Evolutionary conservation across 768 basidiomycete species (phyloP).

Genomic region (Plicaturopsis crispa): DNA sequence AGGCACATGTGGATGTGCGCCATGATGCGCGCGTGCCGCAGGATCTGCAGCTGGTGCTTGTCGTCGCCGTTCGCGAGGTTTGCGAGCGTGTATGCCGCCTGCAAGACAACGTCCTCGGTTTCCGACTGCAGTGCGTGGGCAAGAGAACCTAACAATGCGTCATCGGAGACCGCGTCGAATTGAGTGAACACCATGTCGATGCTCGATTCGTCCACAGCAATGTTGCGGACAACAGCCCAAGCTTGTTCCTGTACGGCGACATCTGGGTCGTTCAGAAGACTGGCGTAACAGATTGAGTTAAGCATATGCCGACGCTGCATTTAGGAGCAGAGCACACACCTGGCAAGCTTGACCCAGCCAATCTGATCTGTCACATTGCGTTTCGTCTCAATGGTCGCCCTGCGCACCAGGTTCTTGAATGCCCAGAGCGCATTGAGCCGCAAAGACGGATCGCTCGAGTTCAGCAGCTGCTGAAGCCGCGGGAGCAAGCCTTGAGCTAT

Average conservation of each 20-base stretch:
- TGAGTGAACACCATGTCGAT: constrained; percentile 55
- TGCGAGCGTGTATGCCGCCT: constrained; percentile 56
- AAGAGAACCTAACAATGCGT: constrained; percentile 37
- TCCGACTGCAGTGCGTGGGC: constrained; percentile 40
- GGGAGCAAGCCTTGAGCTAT: no score
- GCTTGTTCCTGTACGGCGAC: constrained; percentile 63
- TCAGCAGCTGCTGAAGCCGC: constrained; percentile 52
- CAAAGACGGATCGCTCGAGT: constrained; percentile 45
- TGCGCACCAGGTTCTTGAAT: constrained; percentile 73
- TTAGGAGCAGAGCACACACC: constrained; percentile 40
- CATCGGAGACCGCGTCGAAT: constrained; percentile 40
- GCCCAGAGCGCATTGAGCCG: constrained; percentile 78
- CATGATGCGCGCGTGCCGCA: constrained; percentile 45
- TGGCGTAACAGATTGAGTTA: constrained; percentile 18
- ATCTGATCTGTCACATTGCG: constrained; percentile 57
- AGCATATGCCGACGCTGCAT: background rate
- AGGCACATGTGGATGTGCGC: constrained; percentile 47
- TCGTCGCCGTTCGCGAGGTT: constrained; percentile 60
- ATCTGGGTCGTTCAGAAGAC: constrained; percentile 49
- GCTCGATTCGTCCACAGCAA: constrained; percentile 60
- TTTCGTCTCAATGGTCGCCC: constrained; percentile 54
- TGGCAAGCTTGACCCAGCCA: constrained; percentile 53
- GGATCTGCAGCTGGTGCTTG: constrained; percentile 42
- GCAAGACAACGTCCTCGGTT: constrained; percentile 40
- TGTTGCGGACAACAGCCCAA: constrained; percentile 56